Evolutionary conservation across 2,329 filamentous ascomycete genomes (phyloP).

Genomic region (Catunica adiposa): DNA sequence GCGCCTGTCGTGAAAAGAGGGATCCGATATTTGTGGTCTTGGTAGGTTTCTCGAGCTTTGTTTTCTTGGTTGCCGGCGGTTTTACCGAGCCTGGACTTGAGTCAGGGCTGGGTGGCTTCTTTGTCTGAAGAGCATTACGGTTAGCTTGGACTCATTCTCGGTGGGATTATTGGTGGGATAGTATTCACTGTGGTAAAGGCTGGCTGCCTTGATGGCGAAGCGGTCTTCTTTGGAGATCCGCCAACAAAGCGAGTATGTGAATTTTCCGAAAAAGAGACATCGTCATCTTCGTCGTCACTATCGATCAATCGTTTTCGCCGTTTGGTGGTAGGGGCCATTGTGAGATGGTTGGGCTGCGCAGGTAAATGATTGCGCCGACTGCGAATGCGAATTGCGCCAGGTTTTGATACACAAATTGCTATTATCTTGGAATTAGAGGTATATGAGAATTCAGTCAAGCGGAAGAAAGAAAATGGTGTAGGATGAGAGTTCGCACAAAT

Average conservation of each 20-base stretch:
- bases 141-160: neutral
- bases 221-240: slow-evolving; percentile 28
- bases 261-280: slow-evolving; percentile 24
- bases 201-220: neutral
- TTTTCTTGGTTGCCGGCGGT: slow-evolving; percentile 25
- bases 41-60: slow-evolving; percentile 32
- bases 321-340: slow-evolving; percentile 43
- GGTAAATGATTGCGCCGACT: neutral
- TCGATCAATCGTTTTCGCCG: slow-evolving; percentile 39
- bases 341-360: neutral
- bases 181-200: neutral
- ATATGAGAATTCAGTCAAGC: neutral
- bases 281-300: slow-evolving; percentile 33
- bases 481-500: neutral
- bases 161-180: neutral
- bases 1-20: slow-evolving; percentile 45
- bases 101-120: slow-evolving; percentile 22
- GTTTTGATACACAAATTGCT: neutral
- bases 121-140: neutral
- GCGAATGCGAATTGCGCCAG: neutral
- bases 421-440: neutral
- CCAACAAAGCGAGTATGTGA: slow-evolving; percentile 37
- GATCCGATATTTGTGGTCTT: slow-evolving; percentile 40
- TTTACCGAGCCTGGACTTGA: slow-evolving; percentile 30
- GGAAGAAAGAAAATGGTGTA: neutral